A percentile compares a stretch with the other conserved stretches of the same genome.
These are phyloP conservation scores for Mangifera indica DNA, from an alignment of 345 rosid species.

Conservation along the genomic window DNA sequence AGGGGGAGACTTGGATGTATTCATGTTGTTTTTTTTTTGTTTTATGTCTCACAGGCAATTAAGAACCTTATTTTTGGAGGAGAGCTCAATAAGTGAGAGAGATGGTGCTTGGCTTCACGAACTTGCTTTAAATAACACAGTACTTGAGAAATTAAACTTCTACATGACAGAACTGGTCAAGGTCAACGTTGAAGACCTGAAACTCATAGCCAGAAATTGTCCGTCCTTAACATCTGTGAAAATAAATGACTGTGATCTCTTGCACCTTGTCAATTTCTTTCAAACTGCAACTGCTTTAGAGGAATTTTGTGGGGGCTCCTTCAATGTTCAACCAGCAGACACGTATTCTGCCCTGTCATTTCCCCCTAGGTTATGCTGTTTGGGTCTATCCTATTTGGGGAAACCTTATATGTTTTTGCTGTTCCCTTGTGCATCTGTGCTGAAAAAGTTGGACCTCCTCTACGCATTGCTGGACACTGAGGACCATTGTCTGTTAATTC, in stretches of 20 bases:
- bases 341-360: slow-evolving; percentile 47
- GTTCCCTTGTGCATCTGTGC: slow-evolving; percentile 71
- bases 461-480: slow-evolving; percentile 77
- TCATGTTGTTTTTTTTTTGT: slow-evolving; percentile 18
- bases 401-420: slow-evolving; percentile 69
- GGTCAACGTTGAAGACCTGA: slow-evolving; percentile 64
- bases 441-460: slow-evolving; percentile 83
- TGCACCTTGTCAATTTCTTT: slow-evolving; percentile 69
- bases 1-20: neutral
- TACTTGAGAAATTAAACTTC: slow-evolving; percentile 78
- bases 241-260: slow-evolving; percentile 69
- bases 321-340: slow-evolving; percentile 53
- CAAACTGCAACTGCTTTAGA: slow-evolving; percentile 61
- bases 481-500: slow-evolving; percentile 78
- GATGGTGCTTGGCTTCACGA: slow-evolving; percentile 93
- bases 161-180: slow-evolving; percentile 67
- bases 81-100: slow-evolving; percentile 58
- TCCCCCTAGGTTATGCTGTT: slow-evolving; percentile 59
- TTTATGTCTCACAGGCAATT: slow-evolving; percentile 51
- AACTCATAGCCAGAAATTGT: slow-evolving; percentile 72
- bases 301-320: slow-evolving; percentile 89
- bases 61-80: slow-evolving; percentile 78
- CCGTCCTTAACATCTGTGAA: slow-evolving; percentile 65
- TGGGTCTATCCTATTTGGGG: slow-evolving; percentile 78
- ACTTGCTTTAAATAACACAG: slow-evolving; percentile 67